A percentile compares a stretch with the other conserved stretches of the same genome.
These are phyloP conservation scores for Sparassis latifolia DNA, from an alignment of 1,284 basidiomycete genomes.

Conservation along the genomic window DNA sequence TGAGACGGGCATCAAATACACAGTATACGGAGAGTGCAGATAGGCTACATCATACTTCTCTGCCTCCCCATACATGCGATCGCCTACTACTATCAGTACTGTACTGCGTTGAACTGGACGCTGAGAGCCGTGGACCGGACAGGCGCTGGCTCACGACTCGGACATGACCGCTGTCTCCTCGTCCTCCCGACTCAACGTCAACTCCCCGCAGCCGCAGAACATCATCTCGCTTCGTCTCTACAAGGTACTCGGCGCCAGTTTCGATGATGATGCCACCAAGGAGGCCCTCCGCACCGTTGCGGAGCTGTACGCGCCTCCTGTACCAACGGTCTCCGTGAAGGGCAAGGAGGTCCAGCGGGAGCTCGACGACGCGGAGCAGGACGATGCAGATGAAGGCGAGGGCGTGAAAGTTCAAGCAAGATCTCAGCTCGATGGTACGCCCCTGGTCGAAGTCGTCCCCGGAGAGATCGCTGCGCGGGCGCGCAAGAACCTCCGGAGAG, in stretches of 20 bases:
- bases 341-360: conserved; percentile 26
- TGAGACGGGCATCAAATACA: too few species aligned
- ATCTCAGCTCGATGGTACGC: conserved; percentile 12
- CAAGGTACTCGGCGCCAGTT: conserved; percentile 82
- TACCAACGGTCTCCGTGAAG: conserved; percentile 12
- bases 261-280: conserved; percentile 73
- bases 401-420: conserved; percentile 6
- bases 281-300: conserved; percentile 83
- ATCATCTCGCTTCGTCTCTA: conserved; percentile 81
- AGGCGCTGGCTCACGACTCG: not conserved
- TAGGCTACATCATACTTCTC: too few species aligned
- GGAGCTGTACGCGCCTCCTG: conserved; percentile 51
- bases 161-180: conserved; percentile 19
- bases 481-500: conserved; percentile 72
- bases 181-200: conserved; percentile 8
- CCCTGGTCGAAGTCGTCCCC: conserved; percentile 10
- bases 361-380: conserved; percentile 22
- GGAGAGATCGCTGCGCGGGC: conserved; percentile 52
- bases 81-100: too few species aligned
- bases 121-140: too few species aligned
- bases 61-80: too few species aligned
- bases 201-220: conserved; percentile 33
- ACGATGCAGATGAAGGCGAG: conserved; percentile 18
- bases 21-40: too few species aligned
- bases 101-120: too few species aligned